Base-by-base conservation (phyloP, 495 filamentous ascomycete genomes). In the Penicillium angulare region DNA sequence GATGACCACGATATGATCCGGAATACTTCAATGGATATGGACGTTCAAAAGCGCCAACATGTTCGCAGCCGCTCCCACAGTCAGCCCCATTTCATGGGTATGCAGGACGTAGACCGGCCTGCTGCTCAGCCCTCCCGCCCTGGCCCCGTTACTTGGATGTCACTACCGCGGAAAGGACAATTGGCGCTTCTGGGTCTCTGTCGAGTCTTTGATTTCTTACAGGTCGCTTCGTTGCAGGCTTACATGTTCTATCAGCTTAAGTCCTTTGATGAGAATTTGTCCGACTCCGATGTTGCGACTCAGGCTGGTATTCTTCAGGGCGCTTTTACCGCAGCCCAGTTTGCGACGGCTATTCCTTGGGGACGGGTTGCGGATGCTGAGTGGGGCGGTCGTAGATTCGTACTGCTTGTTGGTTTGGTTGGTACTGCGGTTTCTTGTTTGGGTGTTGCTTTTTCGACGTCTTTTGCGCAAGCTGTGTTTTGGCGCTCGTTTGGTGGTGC, bases 261-360 rank as follows among this genome's bases (percentile, higher is more conserved):
- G 62, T 89, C 84, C 60, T 88, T 89, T 52, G 78, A 86, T 31
- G 73, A 77, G 39, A 78, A 65, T 29, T 75, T 88, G 16, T 78
- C 86, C 17, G 80, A 86, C 57, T 79, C 86, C 0, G 79, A 80
- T 31, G 89, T 93, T 50, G 82, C 89, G 7, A 80, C 78, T 18
- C 89, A 92, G 55, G 88, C 86, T 3, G 89, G 89, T 41, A 77
- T 92, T 24, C 74, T 95, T 34, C 85, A 88, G 53, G 87, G 86
- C 27, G 82, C 82, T 51, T 95, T 93, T 62, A 88, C 88, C 0
- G 86, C 85, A 5, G 86, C 88, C 6, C 89, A 95, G 70, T 90
- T 90, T 65, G 74, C 88, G 21, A 92, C 89, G 1, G 88, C 87
- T n/a, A 88, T 95, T 65, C 62, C 88, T 18, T 93, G 89, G 89